A percentile compares a stretch with the other conserved stretches of the same genome.
Evolutionary conservation across 345 rosid genomes (phyloP).

Genomic region (Firmiana major): DNA sequence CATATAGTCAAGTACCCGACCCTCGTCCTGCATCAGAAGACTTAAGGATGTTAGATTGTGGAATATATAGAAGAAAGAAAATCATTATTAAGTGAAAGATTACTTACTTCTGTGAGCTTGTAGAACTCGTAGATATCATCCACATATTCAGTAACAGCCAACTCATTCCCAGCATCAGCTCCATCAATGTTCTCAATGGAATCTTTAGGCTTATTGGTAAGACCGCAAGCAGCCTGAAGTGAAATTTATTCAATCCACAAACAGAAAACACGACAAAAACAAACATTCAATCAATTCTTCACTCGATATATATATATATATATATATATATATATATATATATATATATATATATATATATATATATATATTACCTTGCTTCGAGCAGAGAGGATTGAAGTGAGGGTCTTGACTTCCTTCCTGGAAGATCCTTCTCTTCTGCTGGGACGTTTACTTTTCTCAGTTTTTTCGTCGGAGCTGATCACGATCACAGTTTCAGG

Average conservation of each 20-base stretch:
- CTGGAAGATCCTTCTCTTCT: constrained; percentile 31
- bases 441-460: constrained; percentile 29
- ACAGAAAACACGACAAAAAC: neutral
- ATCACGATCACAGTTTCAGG: constrained; percentile 41
- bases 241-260: neutral
- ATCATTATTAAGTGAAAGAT: neutral
- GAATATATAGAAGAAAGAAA: neutral
- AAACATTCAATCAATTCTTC: neutral
- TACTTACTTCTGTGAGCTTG: constrained; percentile 54
- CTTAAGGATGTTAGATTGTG: neutral
- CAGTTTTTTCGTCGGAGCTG: constrained; percentile 48
- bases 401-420: constrained; percentile 50
- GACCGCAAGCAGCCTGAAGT: constrained; percentile 53
- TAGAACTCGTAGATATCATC: constrained; percentile 85
- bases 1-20: constrained; percentile 61
- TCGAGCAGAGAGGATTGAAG: constrained; percentile 61
- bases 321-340: neutral
- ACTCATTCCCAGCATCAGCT: constrained; percentile 53
- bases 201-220: constrained; percentile 34
- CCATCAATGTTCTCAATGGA: constrained; percentile 53
- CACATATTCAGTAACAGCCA: constrained; percentile 82
- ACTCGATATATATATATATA: neutral
- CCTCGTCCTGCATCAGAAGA: constrained; percentile 39
- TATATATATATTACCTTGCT: constrained; percentile 49
- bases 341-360: neutral